A percentile compares a stretch with the other conserved stretches of the same genome.
phyloP scores from a whole-genome alignment of 1,139 yeast genomes.

The Nakaseomyces glabratus region DNA sequence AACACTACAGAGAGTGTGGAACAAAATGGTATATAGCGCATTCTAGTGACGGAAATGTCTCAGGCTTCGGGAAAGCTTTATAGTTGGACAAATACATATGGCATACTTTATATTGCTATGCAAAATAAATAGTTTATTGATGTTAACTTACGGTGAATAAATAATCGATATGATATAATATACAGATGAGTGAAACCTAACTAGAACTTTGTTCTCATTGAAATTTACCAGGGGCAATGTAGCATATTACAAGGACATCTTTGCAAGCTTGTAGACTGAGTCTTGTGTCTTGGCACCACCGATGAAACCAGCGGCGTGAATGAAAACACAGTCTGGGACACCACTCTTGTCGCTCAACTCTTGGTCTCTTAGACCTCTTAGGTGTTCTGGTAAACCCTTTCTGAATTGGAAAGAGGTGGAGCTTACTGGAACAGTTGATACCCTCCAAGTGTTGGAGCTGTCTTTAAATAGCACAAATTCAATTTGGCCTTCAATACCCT shows the following conservation, averaged over 20 bases:
- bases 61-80: no score
- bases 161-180: no score
- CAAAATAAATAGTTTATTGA: no score
- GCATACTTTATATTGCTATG: no score
- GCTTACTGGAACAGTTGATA: constrained; percentile 77
- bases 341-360: constrained; percentile 65
- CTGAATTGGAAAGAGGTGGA: constrained; percentile 76
- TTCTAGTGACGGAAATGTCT: no score
- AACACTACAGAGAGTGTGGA: no score
- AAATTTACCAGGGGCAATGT: no score
- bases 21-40: no score
- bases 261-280: constrained; percentile 72
- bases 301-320: constrained; percentile 95
- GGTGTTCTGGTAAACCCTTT: constrained; percentile 74
- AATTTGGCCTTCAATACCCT: constrained; percentile 44
- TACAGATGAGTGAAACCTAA: no score
- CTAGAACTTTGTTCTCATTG: no score
- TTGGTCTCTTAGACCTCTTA: constrained; percentile 93
- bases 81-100: no score
- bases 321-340: constrained; percentile 75
- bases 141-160: no score
- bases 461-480: constrained; percentile 78
- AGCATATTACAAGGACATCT: constrained; percentile 35
- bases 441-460: constrained; percentile 68
- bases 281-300: constrained; percentile 86